Conservation (phyloP, 768 basidiomycete genomes). For the Holtermannia corniformis region DNA sequence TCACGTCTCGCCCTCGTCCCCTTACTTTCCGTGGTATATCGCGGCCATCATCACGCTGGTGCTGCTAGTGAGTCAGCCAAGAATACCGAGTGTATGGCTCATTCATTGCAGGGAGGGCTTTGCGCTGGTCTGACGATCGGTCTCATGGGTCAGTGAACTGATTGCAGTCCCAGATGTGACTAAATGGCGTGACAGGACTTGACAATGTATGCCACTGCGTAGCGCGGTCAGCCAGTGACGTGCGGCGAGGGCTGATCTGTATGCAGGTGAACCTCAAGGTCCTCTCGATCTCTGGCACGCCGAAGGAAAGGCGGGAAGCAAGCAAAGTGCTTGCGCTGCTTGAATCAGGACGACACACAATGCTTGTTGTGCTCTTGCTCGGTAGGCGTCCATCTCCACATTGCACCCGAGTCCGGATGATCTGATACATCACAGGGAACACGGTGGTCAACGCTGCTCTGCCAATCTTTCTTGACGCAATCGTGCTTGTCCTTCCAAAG, state of each 20-base stretch:
- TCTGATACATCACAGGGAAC: slow-evolving; percentile 15
- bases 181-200: too few species aligned
- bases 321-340: slow-evolving; percentile 24
- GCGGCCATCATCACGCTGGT: slow-evolving; percentile 19
- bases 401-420: background rate
- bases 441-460: slow-evolving; percentile 33
- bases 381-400: slow-evolving; percentile 9
- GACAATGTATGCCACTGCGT: background rate
- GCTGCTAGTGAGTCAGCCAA: slow-evolving; percentile 5
- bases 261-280: slow-evolving; percentile 35
- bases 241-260: background rate
- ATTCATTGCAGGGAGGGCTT: background rate
- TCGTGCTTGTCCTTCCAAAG: slow-evolving; percentile 12
- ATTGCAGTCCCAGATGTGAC: too few species aligned
- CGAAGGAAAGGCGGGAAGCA: slow-evolving; percentile 19
- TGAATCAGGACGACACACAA: slow-evolving; percentile 27
- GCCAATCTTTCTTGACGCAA: slow-evolving; percentile 31
- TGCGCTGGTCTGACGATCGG: background rate
- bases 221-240: background rate
- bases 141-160: background rate
- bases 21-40: slow-evolving; percentile 27
- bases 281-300: slow-evolving; percentile 26
- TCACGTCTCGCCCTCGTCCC: slow-evolving; percentile 22
- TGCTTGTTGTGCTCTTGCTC: slow-evolving; percentile 29
- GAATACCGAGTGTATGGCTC: too few species aligned